Conservation (phyloP, 1,139 yeast species). For the Taphrina flavorubra region DNA sequence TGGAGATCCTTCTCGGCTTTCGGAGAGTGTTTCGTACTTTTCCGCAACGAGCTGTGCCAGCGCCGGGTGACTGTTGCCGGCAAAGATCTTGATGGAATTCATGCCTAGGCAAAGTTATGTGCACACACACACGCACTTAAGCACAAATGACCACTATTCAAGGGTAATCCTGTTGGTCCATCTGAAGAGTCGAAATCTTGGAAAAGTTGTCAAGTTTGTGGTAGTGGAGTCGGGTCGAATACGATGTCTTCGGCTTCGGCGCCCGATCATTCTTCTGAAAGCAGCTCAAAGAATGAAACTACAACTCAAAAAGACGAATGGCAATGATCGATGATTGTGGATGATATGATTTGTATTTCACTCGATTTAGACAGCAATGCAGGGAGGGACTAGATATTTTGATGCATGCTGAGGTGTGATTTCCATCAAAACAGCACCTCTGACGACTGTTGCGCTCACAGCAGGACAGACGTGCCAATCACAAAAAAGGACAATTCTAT, state of each 20-base stretch:
- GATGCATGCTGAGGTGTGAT: constrained; percentile 12
- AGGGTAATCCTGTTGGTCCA: too few relatives aligned
- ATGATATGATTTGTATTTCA: constrained; percentile 5
- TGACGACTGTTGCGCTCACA: constrained; percentile 13
- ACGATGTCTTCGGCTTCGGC: neutral
- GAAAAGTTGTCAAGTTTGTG: constrained; percentile 16
- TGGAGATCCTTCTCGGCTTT: too few relatives aligned
- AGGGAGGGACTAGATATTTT: constrained; percentile 8
- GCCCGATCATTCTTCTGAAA: neutral
- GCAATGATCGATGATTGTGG: neutral
- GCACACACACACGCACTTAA: neutral
- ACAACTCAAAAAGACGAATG: neutral
- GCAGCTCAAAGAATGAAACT: neutral
- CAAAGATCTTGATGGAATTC: constrained; percentile 45
- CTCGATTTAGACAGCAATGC: constrained; percentile 12
- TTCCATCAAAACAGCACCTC: constrained; percentile 14
- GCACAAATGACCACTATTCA: too few relatives aligned
- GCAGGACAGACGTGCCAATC: constrained; percentile 11
- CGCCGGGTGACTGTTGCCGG: constrained; percentile 44
- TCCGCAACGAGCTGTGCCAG: constrained; percentile 44
- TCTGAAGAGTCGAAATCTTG: neutral
- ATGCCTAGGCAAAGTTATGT: neutral
- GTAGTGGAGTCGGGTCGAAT: constrained; percentile 19
- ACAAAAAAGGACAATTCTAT: constrained; percentile 5
- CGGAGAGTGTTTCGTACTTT: constrained; percentile 23